These are phyloP conservation scores for Silene latifolia DNA, from an alignment of 148 eudicot species.

Conservation along the genomic window DNA sequence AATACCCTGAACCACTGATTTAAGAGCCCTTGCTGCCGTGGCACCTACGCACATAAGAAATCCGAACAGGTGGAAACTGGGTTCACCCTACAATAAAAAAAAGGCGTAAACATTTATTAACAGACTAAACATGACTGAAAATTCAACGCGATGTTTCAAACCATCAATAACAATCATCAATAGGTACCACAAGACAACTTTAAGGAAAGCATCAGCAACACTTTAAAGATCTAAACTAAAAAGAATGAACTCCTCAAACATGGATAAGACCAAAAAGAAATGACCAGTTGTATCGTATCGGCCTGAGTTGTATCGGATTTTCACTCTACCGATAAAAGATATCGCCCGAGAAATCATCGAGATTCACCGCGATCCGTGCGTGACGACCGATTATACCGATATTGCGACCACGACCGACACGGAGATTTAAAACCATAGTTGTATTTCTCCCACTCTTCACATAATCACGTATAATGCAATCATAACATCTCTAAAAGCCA, in stretches of 20 bases:
- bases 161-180: neutral
- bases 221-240: neutral
- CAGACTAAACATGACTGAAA: neutral
- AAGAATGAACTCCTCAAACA: neutral
- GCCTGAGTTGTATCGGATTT: too few relatives aligned
- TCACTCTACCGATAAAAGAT: too few relatives aligned
- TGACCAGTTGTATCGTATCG: too few relatives aligned
- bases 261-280: neutral
- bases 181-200: neutral
- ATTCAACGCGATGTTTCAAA: neutral
- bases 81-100: constrained; percentile 57
- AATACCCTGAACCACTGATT: constrained; percentile 87
- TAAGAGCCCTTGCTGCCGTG: constrained; percentile 92
- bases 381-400: too few relatives aligned
- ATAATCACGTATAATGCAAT: neutral
- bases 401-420: too few relatives aligned
- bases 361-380: too few relatives aligned
- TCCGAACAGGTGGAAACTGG: constrained; percentile 92
- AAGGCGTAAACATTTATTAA: constrained; percentile 16
- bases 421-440: too few relatives aligned
- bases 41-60: constrained; percentile 90
- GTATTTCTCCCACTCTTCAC: neutral
- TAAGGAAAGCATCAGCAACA: neutral
- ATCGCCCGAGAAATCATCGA: too few relatives aligned
- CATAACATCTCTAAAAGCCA: neutral